Conservation (phyloP, 129 eudicot genomes). For the Centaurea solstitialis region DNA sequence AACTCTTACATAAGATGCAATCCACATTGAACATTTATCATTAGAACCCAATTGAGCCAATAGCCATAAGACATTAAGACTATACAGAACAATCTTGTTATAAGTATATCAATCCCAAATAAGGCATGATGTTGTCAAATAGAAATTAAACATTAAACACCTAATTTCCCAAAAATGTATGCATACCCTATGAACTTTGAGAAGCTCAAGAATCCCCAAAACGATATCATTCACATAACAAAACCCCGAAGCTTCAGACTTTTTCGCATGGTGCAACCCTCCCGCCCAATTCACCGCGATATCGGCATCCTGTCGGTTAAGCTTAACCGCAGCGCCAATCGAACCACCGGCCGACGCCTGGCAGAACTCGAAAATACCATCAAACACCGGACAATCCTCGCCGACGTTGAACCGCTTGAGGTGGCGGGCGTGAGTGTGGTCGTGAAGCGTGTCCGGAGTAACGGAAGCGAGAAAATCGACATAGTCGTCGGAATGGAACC, state of each 20-base stretch:
- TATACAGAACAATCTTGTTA: neutral
- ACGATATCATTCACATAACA: constrained; percentile 94
- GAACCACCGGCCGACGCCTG: constrained; percentile 94
- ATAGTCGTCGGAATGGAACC: constrained; percentile 80
- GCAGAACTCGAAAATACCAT: constrained; percentile 73
- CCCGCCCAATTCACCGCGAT: constrained; percentile 96
- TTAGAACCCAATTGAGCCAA: neutral
- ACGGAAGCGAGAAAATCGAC: constrained; percentile 71
- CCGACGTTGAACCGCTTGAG: constrained; percentile 76
- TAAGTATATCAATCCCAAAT: neutral
- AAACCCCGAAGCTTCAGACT: constrained; percentile 88
- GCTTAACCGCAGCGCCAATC: constrained; percentile 81
- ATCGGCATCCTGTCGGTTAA: constrained; percentile 68
- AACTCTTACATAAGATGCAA: neutral
- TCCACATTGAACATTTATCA: neutral
- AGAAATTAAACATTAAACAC: neutral
- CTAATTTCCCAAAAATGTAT: neutral
- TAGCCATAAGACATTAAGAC: too few relatives aligned
- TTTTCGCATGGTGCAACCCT: constrained; percentile 91
- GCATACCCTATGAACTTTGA: constrained; percentile 78
- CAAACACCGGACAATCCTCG: constrained; percentile 87
- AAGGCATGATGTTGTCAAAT: neutral
- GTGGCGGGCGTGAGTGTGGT: constrained; percentile 47
- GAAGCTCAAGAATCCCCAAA: constrained; percentile 94
- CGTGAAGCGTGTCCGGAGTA: constrained; percentile 51